Evolutionary conservation across 2,329 filamentous ascomycete species (phyloP), one percentile per base, ranked within the genome.

Genomic region (Exophiala dermatitidis): DNA sequence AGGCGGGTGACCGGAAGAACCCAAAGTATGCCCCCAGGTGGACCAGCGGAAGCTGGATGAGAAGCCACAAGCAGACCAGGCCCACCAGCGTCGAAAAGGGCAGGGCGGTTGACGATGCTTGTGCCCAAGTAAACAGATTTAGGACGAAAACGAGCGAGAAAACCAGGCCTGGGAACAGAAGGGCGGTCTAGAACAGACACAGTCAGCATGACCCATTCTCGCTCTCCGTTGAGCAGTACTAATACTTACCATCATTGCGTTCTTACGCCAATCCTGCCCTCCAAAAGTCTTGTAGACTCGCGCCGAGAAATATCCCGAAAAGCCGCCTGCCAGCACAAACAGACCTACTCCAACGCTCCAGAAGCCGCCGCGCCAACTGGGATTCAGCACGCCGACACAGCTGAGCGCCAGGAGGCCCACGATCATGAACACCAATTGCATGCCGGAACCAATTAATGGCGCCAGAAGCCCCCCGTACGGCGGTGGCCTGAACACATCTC

Each of bases 61-160:
- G 82, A 9, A 95, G 80, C 89, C 89, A 95, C 5, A 95, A 78
- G 2, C 83, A 73, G 19, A 88, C 69, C 2, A 95, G 80, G 5
- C 76, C 85, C 32, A 93, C 66, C 2, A 95, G 75, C 0, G 88
- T 93, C 33, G 84, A 80, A 62, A 95, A 90, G 0, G 89, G 89
- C 33, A 95, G 84, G 1, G 89, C 89, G 1, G 88, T 94, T 68
- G 86, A 90, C 7, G 87, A 93, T 0, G 88, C 87, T 69, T 94
- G 88, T 0, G 88, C 84, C 89, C 89, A 95, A 54, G 93, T 87
- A 66, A 94, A 94, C 6, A 94, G 76, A 67, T 95, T 94, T 54
- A 94, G 77, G 46, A 91, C 77, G 70, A 94, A 89, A 34, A 90
- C 73, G 31, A 86, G 76, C 5, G 77, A 74, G 65, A 94, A 94